Conservation (phyloP, 1,284 basidiomycete species). For the Ceratobasidium theobromae region DNA sequence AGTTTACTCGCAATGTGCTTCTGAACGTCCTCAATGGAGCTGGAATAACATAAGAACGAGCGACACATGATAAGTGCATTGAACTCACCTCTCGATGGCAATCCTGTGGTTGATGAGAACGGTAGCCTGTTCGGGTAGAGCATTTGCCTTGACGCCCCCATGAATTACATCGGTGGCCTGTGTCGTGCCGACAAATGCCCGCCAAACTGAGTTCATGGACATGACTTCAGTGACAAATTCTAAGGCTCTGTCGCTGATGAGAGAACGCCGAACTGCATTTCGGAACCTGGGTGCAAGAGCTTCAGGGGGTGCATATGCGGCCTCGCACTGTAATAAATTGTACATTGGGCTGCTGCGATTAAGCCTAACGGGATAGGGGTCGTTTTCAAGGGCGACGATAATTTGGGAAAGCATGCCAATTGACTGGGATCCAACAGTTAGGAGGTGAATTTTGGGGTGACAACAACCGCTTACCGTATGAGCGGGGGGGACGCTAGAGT, state of each 20-base stretch:
- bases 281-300: slow-evolving; percentile 51
- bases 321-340: slow-evolving; percentile 13
- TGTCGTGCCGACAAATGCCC: slow-evolving; percentile 59
- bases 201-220: slow-evolving; percentile 40
- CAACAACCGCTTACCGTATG: slow-evolving; percentile 49
- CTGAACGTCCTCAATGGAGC: slow-evolving; percentile 50
- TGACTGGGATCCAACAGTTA: neutral
- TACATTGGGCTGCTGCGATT: slow-evolving; percentile 19
- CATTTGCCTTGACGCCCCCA: slow-evolving; percentile 70
- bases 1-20: slow-evolving; percentile 50
- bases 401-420: slow-evolving; percentile 29
- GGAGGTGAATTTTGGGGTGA: neutral
- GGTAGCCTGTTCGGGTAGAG: slow-evolving; percentile 57
- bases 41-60: slow-evolving; percentile 35
- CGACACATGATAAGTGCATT: neutral
- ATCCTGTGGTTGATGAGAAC: slow-evolving; percentile 64
- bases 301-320: slow-evolving; percentile 1
- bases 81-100: slow-evolving; percentile 49
- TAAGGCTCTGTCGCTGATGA: slow-evolving; percentile 37
- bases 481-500: slow-evolving; percentile 61
- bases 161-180: slow-evolving; percentile 67
- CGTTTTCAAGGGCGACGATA: slow-evolving; percentile 22
- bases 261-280: slow-evolving; percentile 47
- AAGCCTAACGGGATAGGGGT: slow-evolving; percentile 8
- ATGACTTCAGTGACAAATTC: slow-evolving; percentile 48